A percentile compares a stretch with the other conserved stretches of the same genome.
Evolutionary conservation across 768 basidiomycete genomes (phyloP).

Genomic region (Omphalotus guepiniiformis): DNA sequence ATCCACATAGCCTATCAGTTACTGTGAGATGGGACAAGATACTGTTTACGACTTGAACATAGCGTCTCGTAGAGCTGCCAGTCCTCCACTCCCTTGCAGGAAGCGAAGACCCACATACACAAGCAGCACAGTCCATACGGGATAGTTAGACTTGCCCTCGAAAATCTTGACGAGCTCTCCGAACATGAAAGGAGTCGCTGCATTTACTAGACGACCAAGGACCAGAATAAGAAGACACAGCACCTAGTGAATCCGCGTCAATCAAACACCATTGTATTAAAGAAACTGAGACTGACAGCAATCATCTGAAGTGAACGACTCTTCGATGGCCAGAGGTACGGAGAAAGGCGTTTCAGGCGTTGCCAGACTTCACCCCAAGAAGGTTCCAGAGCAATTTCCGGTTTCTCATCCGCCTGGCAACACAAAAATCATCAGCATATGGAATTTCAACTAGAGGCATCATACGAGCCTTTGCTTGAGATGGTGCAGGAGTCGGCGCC

Average conservation of each 20-base stretch:
- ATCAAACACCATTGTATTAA: slow-evolving; percentile 5
- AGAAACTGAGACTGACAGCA: slow-evolving; percentile 41
- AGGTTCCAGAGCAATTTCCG: slow-evolving; percentile 57
- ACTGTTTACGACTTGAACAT: slow-evolving; percentile 23
- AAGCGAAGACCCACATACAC: slow-evolving; percentile 68
- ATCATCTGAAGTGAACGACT: slow-evolving; percentile 61
- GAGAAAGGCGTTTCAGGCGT: slow-evolving; percentile 62
- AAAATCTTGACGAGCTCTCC: slow-evolving; percentile 59
- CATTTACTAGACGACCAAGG: slow-evolving; percentile 72
- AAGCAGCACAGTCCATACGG: slow-evolving; percentile 68
- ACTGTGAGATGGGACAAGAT: background rate
- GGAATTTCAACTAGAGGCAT: background rate
- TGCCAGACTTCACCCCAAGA: slow-evolving; percentile 66
- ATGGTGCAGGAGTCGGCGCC: slow-evolving; percentile 44
- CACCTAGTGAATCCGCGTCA: slow-evolving; percentile 37
- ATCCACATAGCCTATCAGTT: slow-evolving; percentile 62
- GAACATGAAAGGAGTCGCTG: slow-evolving; percentile 65
- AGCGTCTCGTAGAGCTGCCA: slow-evolving; percentile 65
- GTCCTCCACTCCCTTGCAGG: slow-evolving; percentile 72
- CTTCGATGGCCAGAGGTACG: slow-evolving; percentile 84
- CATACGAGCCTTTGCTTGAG: slow-evolving; percentile 16
- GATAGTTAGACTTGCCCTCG: slow-evolving; percentile 39
- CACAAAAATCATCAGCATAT: slow-evolving; percentile 10
- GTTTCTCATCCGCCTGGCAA: slow-evolving; percentile 41
- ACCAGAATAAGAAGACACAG: slow-evolving; percentile 69